Conservation (phyloP, 148 eudicot genomes). For the Rhododendron mucronatum region DNA sequence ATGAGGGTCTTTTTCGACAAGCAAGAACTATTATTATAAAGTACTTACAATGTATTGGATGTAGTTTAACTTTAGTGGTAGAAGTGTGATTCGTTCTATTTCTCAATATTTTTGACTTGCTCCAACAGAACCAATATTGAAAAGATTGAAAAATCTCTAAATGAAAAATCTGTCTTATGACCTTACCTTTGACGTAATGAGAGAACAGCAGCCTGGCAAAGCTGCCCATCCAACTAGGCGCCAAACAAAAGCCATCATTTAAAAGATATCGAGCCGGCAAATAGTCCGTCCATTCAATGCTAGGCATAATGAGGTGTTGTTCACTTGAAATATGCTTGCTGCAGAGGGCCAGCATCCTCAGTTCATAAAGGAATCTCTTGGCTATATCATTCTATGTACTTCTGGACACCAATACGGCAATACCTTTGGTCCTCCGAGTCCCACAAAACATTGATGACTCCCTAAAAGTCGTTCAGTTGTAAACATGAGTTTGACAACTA, state of each 20-base stretch:
- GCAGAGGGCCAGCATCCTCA: background rate
- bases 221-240: background rate
- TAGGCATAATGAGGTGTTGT: background rate
- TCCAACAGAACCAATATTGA: background rate
- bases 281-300: background rate
- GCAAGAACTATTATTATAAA: background rate
- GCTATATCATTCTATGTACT: background rate
- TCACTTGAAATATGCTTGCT: background rate
- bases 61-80: background rate
- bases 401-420: background rate
- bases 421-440: background rate
- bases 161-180: background rate
- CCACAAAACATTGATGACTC: background rate
- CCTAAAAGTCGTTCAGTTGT: background rate
- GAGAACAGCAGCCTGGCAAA: background rate
- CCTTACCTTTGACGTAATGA: background rate
- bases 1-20: background rate
- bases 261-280: background rate
- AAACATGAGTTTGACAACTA: background rate
- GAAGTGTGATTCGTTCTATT: background rate
- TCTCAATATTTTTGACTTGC: background rate
- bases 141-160: background rate
- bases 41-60: background rate
- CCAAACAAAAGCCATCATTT: background rate
- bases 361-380: background rate